These are phyloP conservation scores for Calonectria multiphialidica DNA, from an alignment of 2,329 filamentous ascomycete species.

Conservation along the genomic window DNA sequence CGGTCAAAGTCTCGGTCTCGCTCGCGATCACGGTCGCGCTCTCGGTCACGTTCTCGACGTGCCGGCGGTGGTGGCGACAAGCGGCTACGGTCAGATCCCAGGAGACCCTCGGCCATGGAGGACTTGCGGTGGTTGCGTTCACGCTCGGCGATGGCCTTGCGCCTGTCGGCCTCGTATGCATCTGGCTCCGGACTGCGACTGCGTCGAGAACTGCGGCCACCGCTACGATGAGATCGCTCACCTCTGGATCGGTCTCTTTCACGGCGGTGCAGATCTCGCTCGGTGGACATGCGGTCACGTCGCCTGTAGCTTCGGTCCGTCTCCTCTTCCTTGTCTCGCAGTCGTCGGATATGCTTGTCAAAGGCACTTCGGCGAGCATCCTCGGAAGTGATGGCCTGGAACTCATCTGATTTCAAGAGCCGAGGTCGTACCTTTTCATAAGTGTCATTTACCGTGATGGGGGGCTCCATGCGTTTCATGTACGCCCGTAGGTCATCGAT, in stretches of 20 bases:
- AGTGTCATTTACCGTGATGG: constrained; percentile 80
- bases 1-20: constrained; percentile 62
- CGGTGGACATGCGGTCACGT: constrained; percentile 66
- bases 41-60: constrained; percentile 57
- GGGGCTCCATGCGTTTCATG: constrained; percentile 92
- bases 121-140: constrained; percentile 93
- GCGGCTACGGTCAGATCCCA: constrained; percentile 65
- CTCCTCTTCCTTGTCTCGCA: constrained; percentile 93
- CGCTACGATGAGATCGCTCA: constrained; percentile 73
- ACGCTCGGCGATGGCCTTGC: constrained; percentile 92
- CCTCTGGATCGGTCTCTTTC: constrained; percentile 69
- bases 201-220: constrained; percentile 69
- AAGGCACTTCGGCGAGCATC: constrained; percentile 87
- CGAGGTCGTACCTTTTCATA: constrained; percentile 90
- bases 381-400: constrained; percentile 84
- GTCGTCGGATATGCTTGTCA: constrained; percentile 89
- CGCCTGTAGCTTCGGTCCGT: constrained; percentile 73
- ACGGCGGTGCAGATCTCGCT: constrained; percentile 69
- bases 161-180: constrained; percentile 93
- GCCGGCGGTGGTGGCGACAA: constrained; percentile 56
- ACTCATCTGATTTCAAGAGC: constrained; percentile 86
- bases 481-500: constrained; percentile 86
- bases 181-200: constrained; percentile 94
- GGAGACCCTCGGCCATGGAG: constrained; percentile 73
- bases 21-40: constrained; percentile 54